phyloP scores from a whole-genome alignment of 352 stramenopile genomes.

The Phytophthora colocasiae region DNA sequence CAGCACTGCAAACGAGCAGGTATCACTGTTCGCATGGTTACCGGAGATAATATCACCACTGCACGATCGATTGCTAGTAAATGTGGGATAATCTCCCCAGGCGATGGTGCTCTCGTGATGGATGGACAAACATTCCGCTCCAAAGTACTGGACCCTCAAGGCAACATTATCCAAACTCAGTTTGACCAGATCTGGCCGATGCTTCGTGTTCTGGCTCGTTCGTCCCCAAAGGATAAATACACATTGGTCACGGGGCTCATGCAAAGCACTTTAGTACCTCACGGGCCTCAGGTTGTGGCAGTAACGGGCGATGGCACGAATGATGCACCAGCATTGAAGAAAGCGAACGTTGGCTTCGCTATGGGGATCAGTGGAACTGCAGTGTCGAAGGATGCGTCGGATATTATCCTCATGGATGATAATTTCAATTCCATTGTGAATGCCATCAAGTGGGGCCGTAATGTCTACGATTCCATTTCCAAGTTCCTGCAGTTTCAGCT shows the following conservation, averaged over 20 bases:
- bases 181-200: constrained; percentile 72
- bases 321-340: constrained; percentile 90
- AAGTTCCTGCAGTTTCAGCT: constrained; percentile 98
- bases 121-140: constrained; percentile 55
- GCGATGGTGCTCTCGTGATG: constrained; percentile 57
- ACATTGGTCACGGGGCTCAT: constrained; percentile 62
- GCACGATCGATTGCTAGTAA: constrained; percentile 47
- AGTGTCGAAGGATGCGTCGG: constrained; percentile 94
- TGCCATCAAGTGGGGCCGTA: constrained; percentile 95
- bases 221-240: constrained; percentile 64
- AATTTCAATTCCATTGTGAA: constrained; percentile 97
- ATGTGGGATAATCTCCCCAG: constrained; percentile 45
- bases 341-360: constrained; percentile 89
- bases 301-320: constrained; percentile 96
- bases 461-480: constrained; percentile 96
- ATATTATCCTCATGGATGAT: constrained; percentile 97
- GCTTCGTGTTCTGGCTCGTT: constrained; percentile 58
- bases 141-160: constrained; percentile 49
- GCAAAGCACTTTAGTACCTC: constrained; percentile 44
- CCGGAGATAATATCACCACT: constrained; percentile 57
- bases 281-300: constrained; percentile 88
- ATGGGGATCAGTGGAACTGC: constrained; percentile 94
- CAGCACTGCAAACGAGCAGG: constrained; percentile 46
- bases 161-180: constrained; percentile 56
- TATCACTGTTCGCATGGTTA: constrained; percentile 58